Percentiles rank a stretch among this genome's conserved stretches.
Evolutionary conservation across 805 yeast genomes (phyloP).

Genomic region (Candida lessepsii): DNA sequence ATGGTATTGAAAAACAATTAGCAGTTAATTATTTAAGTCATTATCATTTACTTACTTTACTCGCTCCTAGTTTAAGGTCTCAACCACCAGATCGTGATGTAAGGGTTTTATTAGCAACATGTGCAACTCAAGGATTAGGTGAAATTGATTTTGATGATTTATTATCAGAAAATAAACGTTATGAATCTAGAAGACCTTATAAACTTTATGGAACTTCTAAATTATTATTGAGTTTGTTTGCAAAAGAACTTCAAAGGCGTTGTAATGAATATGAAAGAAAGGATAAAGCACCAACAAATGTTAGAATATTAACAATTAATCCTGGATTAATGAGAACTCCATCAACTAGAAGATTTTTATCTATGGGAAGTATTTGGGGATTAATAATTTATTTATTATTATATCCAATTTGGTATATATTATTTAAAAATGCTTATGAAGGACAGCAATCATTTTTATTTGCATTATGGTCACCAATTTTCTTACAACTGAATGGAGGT

Average conservation of each 20-base stretch:
- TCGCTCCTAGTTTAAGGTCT: constrained; percentile 79
- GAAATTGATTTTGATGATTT: constrained; percentile 62
- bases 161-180: constrained; percentile 57
- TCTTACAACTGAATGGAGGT: constrained; percentile 62
- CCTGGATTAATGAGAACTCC: constrained; percentile 94
- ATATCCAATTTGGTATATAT: constrained; percentile 81
- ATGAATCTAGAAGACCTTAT: constrained; percentile 67
- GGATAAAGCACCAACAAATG: constrained; percentile 69
- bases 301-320: constrained; percentile 72
- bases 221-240: constrained; percentile 70
- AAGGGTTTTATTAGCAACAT: constrained; percentile 72
- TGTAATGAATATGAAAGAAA: constrained; percentile 58
- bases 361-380: constrained; percentile 71
- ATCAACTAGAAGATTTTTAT: constrained; percentile 71
- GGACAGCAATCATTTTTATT: constrained; percentile 80
- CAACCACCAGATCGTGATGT: constrained; percentile 97
- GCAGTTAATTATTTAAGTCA: constrained; percentile 82
- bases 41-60: constrained; percentile 72
- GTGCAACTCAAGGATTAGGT: constrained; percentile 76
- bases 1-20: constrained; percentile 84
- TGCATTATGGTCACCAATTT: constrained; percentile 70
- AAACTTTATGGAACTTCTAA: constrained; percentile 80
- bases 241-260: constrained; percentile 72
- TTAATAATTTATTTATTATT: constrained; percentile 58
- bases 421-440: constrained; percentile 69